These are phyloP conservation scores for Coemansia sp. DNA, from an alignment of 192 early-diverging fungal species.

Conservation along the genomic window DNA sequence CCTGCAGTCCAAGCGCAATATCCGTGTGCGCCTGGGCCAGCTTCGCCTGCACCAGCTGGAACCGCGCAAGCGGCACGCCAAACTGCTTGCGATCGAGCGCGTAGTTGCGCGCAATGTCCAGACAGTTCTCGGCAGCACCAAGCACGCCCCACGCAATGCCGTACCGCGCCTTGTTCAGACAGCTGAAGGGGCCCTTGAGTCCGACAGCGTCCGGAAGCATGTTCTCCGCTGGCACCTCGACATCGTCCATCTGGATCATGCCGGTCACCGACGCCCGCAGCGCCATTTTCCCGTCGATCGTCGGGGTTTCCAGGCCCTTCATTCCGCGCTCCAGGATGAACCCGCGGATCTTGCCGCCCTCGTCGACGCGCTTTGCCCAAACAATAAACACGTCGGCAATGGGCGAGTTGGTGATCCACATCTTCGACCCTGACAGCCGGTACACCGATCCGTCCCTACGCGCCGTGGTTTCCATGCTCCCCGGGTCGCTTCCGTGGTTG, in stretches of 20 bases:
- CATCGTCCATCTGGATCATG: constrained; percentile 99
- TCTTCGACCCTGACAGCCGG: constrained; percentile 90
- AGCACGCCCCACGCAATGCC: constrained; percentile 97
- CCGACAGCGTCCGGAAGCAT: constrained; percentile 89
- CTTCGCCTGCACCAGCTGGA: constrained; percentile 97
- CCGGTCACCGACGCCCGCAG: constrained; percentile 93
- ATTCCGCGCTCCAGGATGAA: constrained; percentile 97
- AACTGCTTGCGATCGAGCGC: constrained; percentile 91
- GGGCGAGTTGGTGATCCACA: constrained; percentile 99
- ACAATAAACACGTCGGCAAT: constrained; percentile 96
- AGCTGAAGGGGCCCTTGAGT: constrained; percentile 95
- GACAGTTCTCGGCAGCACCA: constrained; percentile 92
- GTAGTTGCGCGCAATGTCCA: constrained; percentile 87
- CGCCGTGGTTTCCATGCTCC: constrained; percentile 89
- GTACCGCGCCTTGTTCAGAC: constrained; percentile 95
- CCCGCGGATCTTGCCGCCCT: constrained; percentile 86
- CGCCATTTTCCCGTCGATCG: constrained; percentile 95
- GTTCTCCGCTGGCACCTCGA: constrained; percentile 88
- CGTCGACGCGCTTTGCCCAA: constrained; percentile 84
- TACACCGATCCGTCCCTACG: constrained; percentile 70
- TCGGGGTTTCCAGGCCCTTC: constrained; percentile 85
- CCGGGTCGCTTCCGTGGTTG: constrained; percentile 95
- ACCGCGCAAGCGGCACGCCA: constrained; percentile 84
- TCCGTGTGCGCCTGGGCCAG: constrained; percentile 93
- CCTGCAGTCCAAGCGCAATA: constrained; percentile 86